Evolutionary conservation across 2,329 filamentous ascomycete genomes (phyloP), one percentile per base, ranked within the genome.

Genomic region (Diplodia sapinea): DNA sequence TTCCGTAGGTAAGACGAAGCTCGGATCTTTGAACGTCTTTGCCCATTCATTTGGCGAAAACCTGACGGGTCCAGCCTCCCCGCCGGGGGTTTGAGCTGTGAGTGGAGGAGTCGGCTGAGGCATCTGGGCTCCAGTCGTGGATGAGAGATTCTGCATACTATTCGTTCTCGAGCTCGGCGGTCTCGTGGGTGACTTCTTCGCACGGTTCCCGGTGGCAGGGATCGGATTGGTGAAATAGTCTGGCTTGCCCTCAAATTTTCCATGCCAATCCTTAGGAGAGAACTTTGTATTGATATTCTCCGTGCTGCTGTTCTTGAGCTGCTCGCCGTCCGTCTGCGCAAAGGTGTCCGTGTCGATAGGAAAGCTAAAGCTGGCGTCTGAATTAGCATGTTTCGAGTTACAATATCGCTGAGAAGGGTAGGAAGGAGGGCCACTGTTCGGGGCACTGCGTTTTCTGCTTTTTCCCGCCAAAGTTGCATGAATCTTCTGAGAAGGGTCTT

Each of bases 211-310:
- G 73, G 26, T 76, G 13, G 55, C 13, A n/a, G 55, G 55, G 13
- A 61, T 36, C 23, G 65, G 55, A 31, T 56, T 74, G 65, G 77
- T 75, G 70, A 83, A 83, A 70, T 82, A 82, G 59, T 82, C 79
- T 6, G 76, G 71, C 38, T 73, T 76, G 54, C 80, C 80, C 57
- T 77, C 73, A 69, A 84, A 84, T 56, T 78, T 80, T 49, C 81
- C 82, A 71, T 77, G 78, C 78, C 80, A 83, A 36, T 81, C 80
- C 29, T 77, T 76, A 26, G 82, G 79, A 8, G 80, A 81, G 70
- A 84, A 84, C 33, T 80, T 82, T 62, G 82, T 82, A 68, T 83
- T 83, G 74, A 84, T 83, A 68, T 79, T 79, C 68, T 84, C 82
- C 55, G 80, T 79, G 69, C 82, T 84, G 68, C 78, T 77, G 70